phyloP scores from a whole-genome alignment of 2,329 filamentous ascomycete genomes.

The Hypoxylon sp. region DNA sequence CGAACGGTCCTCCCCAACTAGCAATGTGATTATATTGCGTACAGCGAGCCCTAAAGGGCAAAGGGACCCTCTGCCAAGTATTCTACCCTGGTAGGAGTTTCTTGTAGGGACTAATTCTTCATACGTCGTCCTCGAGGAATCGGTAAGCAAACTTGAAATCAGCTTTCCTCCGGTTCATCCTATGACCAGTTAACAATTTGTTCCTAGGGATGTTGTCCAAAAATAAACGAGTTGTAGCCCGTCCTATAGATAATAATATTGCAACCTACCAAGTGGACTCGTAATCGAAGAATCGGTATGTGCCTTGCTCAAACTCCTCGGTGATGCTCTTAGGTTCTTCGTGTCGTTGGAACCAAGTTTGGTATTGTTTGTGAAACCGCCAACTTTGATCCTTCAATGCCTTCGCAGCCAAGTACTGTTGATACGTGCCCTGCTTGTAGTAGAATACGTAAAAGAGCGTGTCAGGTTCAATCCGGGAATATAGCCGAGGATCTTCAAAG shows the following conservation, averaged over 20 bases:
- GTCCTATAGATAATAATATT: conserved; percentile 4
- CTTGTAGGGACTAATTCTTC: conserved; percentile 30
- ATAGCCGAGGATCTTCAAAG: conserved; percentile 90
- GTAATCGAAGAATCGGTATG: conserved; percentile 99
- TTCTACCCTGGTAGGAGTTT: background rate
- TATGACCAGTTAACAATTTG: conserved; percentile 56
- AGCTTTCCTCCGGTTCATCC: conserved; percentile 98
- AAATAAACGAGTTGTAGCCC: background rate
- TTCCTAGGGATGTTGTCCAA: conserved; percentile 3
- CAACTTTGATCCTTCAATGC: conserved; percentile 98
- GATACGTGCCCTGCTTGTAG: conserved; percentile 95
- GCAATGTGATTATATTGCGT: conserved; percentile 22
- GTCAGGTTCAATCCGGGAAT: conserved; percentile 91
- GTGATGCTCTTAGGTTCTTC: conserved; percentile 99
- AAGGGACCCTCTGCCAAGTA: conserved; percentile 1
- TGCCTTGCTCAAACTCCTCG: conserved; percentile 98
- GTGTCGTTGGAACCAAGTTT: conserved; percentile 98
- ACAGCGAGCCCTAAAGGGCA: conserved; percentile 22
- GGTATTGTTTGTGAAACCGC: conserved; percentile 99
- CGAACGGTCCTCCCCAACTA: conserved; percentile 15
- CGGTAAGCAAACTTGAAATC: conserved; percentile 99
- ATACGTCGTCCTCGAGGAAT: conserved; percentile 94
- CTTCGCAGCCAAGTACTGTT: conserved; percentile 95
- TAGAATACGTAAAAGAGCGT: conserved; percentile 99
- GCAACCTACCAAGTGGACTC: conserved; percentile 92